These are phyloP conservation scores for Chalciporus pseudorubinellus DNA, from an alignment of 768 basidiomycete species.

Conservation along the genomic window DNA sequence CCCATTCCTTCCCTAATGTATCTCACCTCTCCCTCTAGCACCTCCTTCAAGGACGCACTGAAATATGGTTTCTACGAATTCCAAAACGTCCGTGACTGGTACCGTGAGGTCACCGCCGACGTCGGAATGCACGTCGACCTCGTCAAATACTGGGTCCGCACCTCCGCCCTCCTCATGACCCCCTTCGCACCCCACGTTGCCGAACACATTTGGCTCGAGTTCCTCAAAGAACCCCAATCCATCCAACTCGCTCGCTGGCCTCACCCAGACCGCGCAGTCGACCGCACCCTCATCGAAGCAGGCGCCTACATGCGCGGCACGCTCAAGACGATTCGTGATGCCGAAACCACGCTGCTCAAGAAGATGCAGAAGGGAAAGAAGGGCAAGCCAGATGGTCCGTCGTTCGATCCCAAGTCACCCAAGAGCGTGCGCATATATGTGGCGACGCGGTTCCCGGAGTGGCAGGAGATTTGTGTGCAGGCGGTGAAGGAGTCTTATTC, in stretches of 20 bases:
- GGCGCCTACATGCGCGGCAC: conserved; percentile 84
- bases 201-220: conserved; percentile 81
- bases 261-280: conserved; percentile 54
- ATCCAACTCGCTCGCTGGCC: conserved; percentile 88
- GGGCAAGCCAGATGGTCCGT: conserved; percentile 39
- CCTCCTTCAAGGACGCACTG: conserved; percentile 92
- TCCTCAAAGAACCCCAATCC: conserved; percentile 71
- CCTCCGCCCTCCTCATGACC: conserved; percentile 73
- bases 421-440: conserved; percentile 90
- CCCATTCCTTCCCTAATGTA: neutral
- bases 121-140: conserved; percentile 91
- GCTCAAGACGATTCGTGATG: conserved; percentile 89
- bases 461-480: conserved; percentile 86
- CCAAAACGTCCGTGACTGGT: conserved; percentile 91
- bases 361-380: conserved; percentile 78
- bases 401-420: conserved; percentile 82
- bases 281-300: conserved; percentile 66
- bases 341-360: conserved; percentile 77
- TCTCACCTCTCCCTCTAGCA: conserved; percentile 44
- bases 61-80: conserved; percentile 96
- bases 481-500: conserved; percentile 68
- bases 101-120: conserved; percentile 87
- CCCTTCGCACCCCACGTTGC: conserved; percentile 94
- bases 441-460: conserved; percentile 85
- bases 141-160: conserved; percentile 79